Base-by-base conservation (phyloP, 495 filamentous ascomycete species). In the Tuber calosporum region DNA sequence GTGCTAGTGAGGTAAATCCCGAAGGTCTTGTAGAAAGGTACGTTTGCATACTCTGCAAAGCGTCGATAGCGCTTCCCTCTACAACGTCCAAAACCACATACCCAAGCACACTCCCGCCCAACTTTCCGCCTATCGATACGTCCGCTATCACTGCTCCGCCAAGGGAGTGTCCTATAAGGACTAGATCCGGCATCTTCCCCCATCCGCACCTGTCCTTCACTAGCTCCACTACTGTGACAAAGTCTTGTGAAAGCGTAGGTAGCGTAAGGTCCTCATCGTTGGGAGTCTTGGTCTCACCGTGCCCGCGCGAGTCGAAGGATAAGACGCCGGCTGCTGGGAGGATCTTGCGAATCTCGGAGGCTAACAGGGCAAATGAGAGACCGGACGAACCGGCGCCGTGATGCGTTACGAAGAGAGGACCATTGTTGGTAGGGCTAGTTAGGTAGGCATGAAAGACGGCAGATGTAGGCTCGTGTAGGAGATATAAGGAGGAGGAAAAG, bases 11-110 rank as follows among this genome's bases (percentile, higher is more conserved):
- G 11, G 87, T 84, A 78, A 99, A 99, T 9, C 88, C 87, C 22
- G 85, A 85, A 9, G 96, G 95, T n/a, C 95, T 88, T 20, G 89
- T 94, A 1, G 89, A 88, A 26, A 99, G 88, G 82, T 97, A 96
- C 38, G 89, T 89, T 75, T 94, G 90, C 96, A 99, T 99, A 80
- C 90, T 92, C 83, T 92, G 90, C 48, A 98, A 85, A n/a, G 95
- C 95, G 81, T 98, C 95, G 82, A 99, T 92, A 39, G 87, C 85
- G 20, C 85, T 85, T 77, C 92, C 93, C 84, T 99, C 95, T 42
- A 99, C 95, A 15, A 99, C 93, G 82, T 99, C 95, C 17, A 99
- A 84, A 17, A 99, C 94, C 11, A 89, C 92, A 84, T 94, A 96
- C 20, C 93, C 96, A 20, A 98, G 83, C 7, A 97, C 79, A 38